Evolutionary conservation across 352 stramenopile species (phyloP), one percentile per base, ranked within the genome.

Genomic region (Globisporangium megalacanthum): DNA sequence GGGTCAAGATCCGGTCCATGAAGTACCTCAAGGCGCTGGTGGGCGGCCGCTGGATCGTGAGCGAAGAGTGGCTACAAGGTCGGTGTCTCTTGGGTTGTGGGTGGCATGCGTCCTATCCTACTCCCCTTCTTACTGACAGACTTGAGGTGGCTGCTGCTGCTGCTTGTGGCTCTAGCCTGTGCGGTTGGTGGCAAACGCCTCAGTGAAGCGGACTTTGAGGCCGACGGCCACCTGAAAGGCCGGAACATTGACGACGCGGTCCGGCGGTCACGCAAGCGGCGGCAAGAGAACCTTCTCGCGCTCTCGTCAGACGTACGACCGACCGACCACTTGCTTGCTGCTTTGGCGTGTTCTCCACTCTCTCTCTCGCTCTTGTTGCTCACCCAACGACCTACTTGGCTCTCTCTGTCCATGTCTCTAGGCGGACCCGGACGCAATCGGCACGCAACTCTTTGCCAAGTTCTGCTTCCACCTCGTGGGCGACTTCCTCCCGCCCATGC

Each of bases 1-100:
- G 83, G 83, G 85, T 91, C 22, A 91, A 89, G 62, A 89, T 89
- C 46, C 75, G 85, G 15, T 93, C 85, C 29, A 69, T 95, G 42
- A 95, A 95, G 58, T 95, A 93, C 35, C 70, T 95, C 22, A 93
- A 93, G 54, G 85, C 79, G 50, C 72, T 95, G 8, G 73, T 84
- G 35, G 77, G 68, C 14, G 85, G 85, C 9, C 78, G 83, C 29
- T 95, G 85, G 85, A 88, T 95, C 63, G 81, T 95, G 35, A 92
- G 80, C 49, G 75, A 91, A 36, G 72, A 86, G 17, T 95, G 85
- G 85, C 67, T 95, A 22, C 63, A 79, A 75, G 80, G 80, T 87
- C 45, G 13, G 45, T 11, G 14, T 3, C 51, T 8, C 22, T 25
- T 42, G 13, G 37, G 14, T 19, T 4, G 11, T 6, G 0, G 15